phyloP scores from a whole-genome alignment of 2,329 filamentous ascomycete species.

The Diplocarpon rosae region DNA sequence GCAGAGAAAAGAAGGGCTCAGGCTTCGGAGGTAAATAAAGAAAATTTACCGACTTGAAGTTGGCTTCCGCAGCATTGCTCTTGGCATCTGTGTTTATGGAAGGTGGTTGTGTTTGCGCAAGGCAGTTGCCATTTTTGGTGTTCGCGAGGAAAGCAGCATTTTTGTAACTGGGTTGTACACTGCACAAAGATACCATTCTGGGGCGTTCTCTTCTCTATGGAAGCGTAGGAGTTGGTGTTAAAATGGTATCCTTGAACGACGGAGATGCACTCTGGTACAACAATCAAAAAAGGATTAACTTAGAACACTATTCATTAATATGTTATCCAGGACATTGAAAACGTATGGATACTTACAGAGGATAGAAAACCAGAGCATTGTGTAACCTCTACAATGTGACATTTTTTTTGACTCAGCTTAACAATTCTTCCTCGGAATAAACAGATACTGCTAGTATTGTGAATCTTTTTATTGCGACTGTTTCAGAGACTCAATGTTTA shows the following conservation, averaged over 20 bases:
- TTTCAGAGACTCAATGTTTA: too few relatives aligned
- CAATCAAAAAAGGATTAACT: too few relatives aligned
- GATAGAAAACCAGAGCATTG: too few relatives aligned
- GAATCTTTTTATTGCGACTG: too few relatives aligned
- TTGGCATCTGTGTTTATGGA: neutral
- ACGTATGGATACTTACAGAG: too few relatives aligned
- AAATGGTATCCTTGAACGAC: neutral
- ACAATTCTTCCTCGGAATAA: too few relatives aligned
- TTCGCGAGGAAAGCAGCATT: neutral
- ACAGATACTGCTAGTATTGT: too few relatives aligned
- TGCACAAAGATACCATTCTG: conserved; percentile 4
- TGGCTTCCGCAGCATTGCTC: neutral
- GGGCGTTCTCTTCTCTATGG: conserved; percentile 2
- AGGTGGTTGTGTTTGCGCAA: neutral
- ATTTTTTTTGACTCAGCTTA: too few relatives aligned
- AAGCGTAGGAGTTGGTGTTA: conserved; percentile 7
- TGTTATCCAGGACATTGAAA: too few relatives aligned
- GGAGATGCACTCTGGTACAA: neutral
- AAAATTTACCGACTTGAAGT: conserved; percentile 17
- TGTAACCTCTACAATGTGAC: too few relatives aligned
- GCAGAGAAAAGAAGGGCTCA: conserved; percentile 22
- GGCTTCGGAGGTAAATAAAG: conserved; percentile 14
- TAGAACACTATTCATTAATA: too few relatives aligned
- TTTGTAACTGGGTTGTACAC: too few relatives aligned
- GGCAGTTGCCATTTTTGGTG: neutral